Evolutionary conservation across 352 stramenopile genomes (phyloP), one percentile per base, ranked within the genome.

Genomic region (Aphanomyces cochlioides): DNA sequence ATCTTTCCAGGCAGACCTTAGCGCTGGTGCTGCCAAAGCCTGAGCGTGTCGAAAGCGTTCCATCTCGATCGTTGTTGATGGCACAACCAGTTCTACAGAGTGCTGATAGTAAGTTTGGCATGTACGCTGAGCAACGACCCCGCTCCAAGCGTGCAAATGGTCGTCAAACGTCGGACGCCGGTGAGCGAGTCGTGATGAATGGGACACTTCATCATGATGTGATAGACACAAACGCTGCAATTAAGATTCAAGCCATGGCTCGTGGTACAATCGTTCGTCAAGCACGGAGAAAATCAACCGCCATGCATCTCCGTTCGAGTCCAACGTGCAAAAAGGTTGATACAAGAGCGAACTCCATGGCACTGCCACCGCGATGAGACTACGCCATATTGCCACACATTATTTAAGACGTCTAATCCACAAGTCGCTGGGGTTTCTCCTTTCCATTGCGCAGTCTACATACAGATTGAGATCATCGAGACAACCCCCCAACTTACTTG

Each of bases 381-480:
- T 17, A 60, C 19, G 10, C 15, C 37, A 60, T 10, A 12, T 60
- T 12, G 28, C 10, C 54, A n/a, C 10, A n/a, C 12, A 28, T n/a
- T 50, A 50, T 50, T 50, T 50, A 50, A 50, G 43, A 50, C 43
- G 2, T 50, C 43, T 50, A 70, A 37, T 70, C 64, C 3, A 39
- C 34, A 36, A 56, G 40, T 41, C 64, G 64, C 15, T 56, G 64
- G 17, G 64, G 39, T 41, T 70, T 70, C 38, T 56, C 47, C 36
- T 56, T 67, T 17, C 34, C 50, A 12, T 7, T 21, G 43, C 10
- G 34, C 8, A 41, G n/a, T 13, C 15, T 48, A 37, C 6, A n/a
- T 7, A 4, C 15, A 64, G 8, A 47, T 56, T 66, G 38, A 47
- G 13, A 47, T 17, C 15, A 28, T 53, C 53, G 38, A 47, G 38